Base-by-base conservation (phyloP, 345 rosid genomes). In the Brassica incana region DNA sequence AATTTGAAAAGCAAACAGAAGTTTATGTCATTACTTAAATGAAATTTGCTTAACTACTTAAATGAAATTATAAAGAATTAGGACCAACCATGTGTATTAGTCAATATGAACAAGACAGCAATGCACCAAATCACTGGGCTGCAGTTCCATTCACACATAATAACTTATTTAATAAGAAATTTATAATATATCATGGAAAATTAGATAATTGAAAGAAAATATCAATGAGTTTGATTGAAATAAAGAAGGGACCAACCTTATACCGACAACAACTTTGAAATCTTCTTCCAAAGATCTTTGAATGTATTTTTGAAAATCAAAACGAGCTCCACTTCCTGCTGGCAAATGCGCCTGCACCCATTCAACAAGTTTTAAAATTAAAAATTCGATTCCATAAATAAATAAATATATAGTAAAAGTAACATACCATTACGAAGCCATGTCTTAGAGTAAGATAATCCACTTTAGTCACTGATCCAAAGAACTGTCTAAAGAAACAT, bases 401-500 rank as follows among this genome's bases (percentile, higher is more conserved):
- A 52, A 16, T 63, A 61, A 10, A 23, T 23, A 25, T 25, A 62
- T 5, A 59, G 30, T 25, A 10, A 60, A 23, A 60, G 3, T 5
- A 18, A 81, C 81, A 80, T 84, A 90, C 99, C 85, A 18, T 81
- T 63, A 95, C 91, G 72, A 95, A 95, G 54, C 99, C 99, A 85
- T 95, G 95, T 81, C 99, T 86, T 16, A 95, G 80, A 67, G 97
- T 83, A 77, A 89, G 71, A 87, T 93, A 95, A 84, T 95, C 99
- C 54, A 93, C 86, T 76, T 92, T 93, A 40, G 89, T 89, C 67
- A 95, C 94, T 25, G 99, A 91, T 81, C 87, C 86, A 74, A 88
- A 80, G 88, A 95, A 95, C 72, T 93, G 99, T 82, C 99, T 93
- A 69, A 89, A 88, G 92, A 95, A 92, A 85, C 97, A 90, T 32